These are phyloP conservation scores for Graphilbum ipis-grandicollis DNA, from an alignment of 2,329 filamentous ascomycete species.

Conservation along the genomic window DNA sequence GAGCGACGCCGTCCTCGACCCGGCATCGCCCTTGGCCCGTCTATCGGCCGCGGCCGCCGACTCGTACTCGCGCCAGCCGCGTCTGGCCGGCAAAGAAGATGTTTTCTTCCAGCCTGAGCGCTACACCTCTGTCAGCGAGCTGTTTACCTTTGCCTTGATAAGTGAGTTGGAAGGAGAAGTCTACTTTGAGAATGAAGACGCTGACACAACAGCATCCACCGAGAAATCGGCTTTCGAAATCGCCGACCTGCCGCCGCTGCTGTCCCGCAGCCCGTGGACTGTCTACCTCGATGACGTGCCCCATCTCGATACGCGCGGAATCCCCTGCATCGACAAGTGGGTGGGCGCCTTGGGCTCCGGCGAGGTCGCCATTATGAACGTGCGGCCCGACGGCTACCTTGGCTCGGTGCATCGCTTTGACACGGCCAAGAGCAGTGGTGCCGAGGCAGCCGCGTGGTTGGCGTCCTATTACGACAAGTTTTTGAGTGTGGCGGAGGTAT, in stretches of 20 bases:
- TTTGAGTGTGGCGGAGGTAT: constrained; percentile 13
- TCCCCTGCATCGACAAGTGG: constrained; percentile 49
- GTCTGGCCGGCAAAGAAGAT: constrained; percentile 39
- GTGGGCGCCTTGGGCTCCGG: constrained; percentile 35
- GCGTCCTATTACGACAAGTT: constrained; percentile 36
- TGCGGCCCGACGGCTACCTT: constrained; percentile 58
- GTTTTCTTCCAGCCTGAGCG: constrained; percentile 50
- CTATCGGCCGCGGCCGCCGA: constrained; percentile 37
- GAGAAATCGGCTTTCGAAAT: constrained; percentile 46
- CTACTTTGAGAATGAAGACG: too few relatives aligned
- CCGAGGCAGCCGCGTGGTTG: constrained; percentile 33
- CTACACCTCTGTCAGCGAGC: constrained; percentile 48
- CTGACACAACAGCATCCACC: constrained; percentile 29
- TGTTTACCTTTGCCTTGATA: constrained; percentile 53
- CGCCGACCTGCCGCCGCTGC: constrained; percentile 38
- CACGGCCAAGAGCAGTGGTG: constrained; percentile 26
- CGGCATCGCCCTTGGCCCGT: constrained; percentile 36
- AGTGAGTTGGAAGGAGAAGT: too few relatives aligned
- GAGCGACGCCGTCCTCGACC: constrained; percentile 31
- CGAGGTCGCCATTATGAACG: constrained; percentile 46
- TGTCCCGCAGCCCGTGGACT: constrained; percentile 51
- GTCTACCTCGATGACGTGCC: constrained; percentile 52
- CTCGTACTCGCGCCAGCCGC: constrained; percentile 43
- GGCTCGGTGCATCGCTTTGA: constrained; percentile 39
- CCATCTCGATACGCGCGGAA: constrained; percentile 32